phyloP scores from a whole-genome alignment of 73 alveolate genomes.

The Durusdinium trenchii region DNA sequence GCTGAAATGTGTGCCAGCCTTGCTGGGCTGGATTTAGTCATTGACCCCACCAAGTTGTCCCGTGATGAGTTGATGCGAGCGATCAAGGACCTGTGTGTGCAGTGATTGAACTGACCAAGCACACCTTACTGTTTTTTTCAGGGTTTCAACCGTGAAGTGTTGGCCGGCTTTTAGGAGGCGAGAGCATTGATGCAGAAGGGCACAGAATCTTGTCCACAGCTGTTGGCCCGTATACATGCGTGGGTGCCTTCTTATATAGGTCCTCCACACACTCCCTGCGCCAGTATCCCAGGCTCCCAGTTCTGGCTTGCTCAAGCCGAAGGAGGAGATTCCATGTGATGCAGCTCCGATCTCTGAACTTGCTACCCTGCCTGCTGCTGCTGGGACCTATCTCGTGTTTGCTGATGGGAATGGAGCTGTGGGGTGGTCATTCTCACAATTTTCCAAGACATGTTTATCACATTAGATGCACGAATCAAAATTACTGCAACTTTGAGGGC shows the following conservation, averaged over 20 bases:
- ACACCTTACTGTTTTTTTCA: neutral
- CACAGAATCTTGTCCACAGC: neutral
- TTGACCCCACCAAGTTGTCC: neutral
- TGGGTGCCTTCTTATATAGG: neutral
- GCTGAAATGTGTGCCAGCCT: neutral
- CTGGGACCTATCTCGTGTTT: no score
- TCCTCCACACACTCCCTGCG: neutral
- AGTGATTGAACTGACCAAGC: neutral
- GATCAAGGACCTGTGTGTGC: neutral
- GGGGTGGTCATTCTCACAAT: no score
- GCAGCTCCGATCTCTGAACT: neutral
- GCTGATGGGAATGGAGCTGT: no score
- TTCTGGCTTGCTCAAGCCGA: neutral
- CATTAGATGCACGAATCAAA: no score
- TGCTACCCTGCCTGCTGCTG: neutral
- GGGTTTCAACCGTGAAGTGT: no score
- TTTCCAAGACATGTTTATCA: no score
- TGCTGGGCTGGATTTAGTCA: conserved; percentile 8
- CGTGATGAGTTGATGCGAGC: neutral
- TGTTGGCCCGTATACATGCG: neutral
- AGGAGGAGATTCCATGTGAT: neutral
- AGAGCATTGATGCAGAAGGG: neutral
- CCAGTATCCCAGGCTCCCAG: neutral
- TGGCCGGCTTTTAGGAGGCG: conserved; percentile 11
- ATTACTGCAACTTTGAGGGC: no score